A percentile compares a stretch with the other conserved stretches of the same genome.
Conservation (phyloP, 805 yeast genomes). For the Teunomyces tritomae region DNA sequence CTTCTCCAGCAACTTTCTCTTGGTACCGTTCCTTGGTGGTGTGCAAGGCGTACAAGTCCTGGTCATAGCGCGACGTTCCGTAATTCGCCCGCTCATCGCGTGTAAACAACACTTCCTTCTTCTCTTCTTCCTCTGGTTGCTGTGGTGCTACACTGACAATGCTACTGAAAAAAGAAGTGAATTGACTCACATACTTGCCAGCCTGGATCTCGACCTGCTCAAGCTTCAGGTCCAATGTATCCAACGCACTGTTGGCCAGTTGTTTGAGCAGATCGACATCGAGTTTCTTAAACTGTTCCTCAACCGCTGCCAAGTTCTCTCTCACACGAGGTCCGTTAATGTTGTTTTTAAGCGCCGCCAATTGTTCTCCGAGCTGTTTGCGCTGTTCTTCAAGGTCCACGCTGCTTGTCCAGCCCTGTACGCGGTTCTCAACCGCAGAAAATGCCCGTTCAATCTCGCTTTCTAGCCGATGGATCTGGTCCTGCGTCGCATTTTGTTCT, state of each 20-base stretch:
- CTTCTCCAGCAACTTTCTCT: conserved; percentile 13
- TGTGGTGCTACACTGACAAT: conserved; percentile 27
- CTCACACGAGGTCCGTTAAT: conserved; percentile 1
- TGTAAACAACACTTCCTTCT: conserved; percentile 19
- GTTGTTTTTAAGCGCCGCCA: conserved; percentile 11
- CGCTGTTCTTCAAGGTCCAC: conserved; percentile 27
- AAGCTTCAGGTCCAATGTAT: conserved; percentile 65
- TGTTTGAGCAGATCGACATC: conserved; percentile 22
- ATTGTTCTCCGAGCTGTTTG: conserved; percentile 26
- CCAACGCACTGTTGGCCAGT: conserved; percentile 57
- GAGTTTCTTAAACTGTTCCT: conserved; percentile 26
- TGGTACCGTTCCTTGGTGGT: conserved; percentile 25
- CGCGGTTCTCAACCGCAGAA: conserved; percentile 48
- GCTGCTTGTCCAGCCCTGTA: conserved; percentile 28
- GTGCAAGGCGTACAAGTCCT: conserved; percentile 39
- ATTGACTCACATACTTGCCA: conserved; percentile 52
- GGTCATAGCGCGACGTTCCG: conserved; percentile 39
- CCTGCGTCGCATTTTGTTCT: conserved; percentile 46
- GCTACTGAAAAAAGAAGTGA: conserved; percentile 53
- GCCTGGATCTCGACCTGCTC: conserved; percentile 74
- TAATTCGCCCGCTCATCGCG: conserved; percentile 20
- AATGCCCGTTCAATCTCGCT: conserved; percentile 52
- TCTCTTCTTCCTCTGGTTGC: conserved; percentile 7
- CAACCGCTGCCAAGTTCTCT: conserved; percentile 24
- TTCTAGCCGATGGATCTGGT: conserved; percentile 50